Evolutionary conservation across 495 filamentous ascomycete species (phyloP).

Genomic region (Stereocaulon alpinum): DNA sequence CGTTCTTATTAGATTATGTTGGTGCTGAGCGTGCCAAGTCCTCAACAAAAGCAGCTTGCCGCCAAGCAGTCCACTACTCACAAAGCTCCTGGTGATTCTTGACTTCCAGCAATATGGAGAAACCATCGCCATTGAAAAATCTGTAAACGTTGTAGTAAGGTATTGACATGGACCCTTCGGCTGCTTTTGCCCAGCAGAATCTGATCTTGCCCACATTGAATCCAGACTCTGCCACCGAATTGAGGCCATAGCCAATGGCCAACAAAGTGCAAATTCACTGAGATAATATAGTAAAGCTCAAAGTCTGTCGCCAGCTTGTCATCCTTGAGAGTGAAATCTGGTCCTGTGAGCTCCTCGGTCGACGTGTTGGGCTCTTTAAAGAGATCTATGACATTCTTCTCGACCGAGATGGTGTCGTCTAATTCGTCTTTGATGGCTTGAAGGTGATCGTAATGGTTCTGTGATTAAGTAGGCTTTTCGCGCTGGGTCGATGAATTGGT

Average conservation of each 20-base stretch:
- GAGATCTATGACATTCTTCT: neutral
- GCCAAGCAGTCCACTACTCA: neutral
- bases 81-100: neutral
- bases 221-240: neutral
- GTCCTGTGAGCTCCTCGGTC: neutral
- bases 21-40: neutral
- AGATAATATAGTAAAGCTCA: neutral
- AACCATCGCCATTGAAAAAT: neutral
- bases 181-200: neutral
- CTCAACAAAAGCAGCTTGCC: neutral
- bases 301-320: neutral
- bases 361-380: neutral
- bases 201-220: neutral
- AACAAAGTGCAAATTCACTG: neutral
- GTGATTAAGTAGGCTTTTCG: neutral
- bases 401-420: neutral
- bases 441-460: neutral
- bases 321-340: neutral
- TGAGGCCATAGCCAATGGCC: neutral
- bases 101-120: neutral
- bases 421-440: neutral
- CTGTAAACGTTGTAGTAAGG: neutral
- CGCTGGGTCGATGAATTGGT: neutral
- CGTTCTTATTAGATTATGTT: neutral
- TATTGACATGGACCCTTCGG: neutral